Conservation (phyloP, 2,329 filamentous ascomycete genomes). For the Chrysoporthe puriensis region DNA sequence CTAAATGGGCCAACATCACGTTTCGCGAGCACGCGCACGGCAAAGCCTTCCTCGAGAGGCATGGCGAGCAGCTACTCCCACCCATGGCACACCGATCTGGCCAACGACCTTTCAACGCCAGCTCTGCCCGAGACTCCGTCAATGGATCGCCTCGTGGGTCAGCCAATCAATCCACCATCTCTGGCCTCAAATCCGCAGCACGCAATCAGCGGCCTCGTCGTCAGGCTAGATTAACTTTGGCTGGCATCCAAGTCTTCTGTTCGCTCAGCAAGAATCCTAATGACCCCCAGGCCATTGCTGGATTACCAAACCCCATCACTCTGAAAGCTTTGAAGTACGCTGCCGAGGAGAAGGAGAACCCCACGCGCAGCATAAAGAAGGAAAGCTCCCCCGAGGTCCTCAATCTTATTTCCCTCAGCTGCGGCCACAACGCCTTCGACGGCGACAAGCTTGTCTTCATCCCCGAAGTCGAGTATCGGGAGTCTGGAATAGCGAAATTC, state of each 20-base stretch:
- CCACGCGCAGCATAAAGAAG: conserved; percentile 10
- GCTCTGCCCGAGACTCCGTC: conserved; percentile 9
- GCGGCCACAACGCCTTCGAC: conserved; percentile 52
- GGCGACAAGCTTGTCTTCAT: conserved; percentile 45
- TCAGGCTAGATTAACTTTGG: conserved; percentile 36
- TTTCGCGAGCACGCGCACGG: conserved; percentile 49
- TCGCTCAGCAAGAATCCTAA: conserved; percentile 27
- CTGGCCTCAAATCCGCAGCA: neutral
- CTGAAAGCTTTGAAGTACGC: conserved; percentile 31
- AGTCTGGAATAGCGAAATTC: conserved; percentile 45
- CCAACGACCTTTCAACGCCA: neutral
- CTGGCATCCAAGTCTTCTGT: conserved; percentile 38
- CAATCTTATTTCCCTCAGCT: conserved; percentile 32
- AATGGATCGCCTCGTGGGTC: neutral
- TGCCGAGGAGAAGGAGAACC: conserved; percentile 26
- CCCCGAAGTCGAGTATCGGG: conserved; percentile 44
- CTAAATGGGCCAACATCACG: conserved; percentile 43
- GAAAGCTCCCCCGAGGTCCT: conserved; percentile 26
- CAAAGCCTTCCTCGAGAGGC: conserved; percentile 44
- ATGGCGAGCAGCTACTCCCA: conserved; percentile 33
- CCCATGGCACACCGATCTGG: conserved; percentile 27
- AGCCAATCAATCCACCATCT: neutral
- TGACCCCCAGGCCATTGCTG: neutral
- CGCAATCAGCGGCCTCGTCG: conserved; percentile 21
- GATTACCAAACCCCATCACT: conserved; percentile 27